Base-by-base conservation (phyloP, 192 early-diverging fungal species). In the Coemansia sp. region DNA sequence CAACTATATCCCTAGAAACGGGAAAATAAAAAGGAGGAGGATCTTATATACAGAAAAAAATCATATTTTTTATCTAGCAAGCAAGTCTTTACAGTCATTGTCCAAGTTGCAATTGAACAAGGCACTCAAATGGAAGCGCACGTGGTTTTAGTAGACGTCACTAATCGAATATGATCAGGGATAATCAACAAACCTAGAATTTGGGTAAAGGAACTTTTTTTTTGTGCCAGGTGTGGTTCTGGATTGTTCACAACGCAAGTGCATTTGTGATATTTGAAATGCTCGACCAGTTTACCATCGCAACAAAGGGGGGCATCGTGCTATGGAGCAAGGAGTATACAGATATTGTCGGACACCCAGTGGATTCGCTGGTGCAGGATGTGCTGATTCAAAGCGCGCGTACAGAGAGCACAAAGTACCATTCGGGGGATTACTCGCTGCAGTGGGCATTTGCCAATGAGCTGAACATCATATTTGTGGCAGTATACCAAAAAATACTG, bases 251-350 rank as follows among this genome's bases (percentile, higher is more conserved):
- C 18, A 52, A 10, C 50, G 1, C 16, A 52, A 52, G 25, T 8
- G 9, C 4, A 52, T 22, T 24, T 38, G 25, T n/a, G 18, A 5
- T 30, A 27, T 68, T 34, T 31, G 44, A 7, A 24, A 97, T 97
- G 95, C 85, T 97, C 21, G 95, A 97, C 74, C 73, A 86, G 30
- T 92, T 93, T 61, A 85, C 88, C 0, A 86, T 94, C 56, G 73
- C 93, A 7, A 95, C 93, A 27, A 92, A 88, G 66, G 92, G 92
- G 41, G 95, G 95, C 16, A 78, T 93, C 28, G 90, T 95, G 22
- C 85, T 97, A 24, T 97, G 92, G 92, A 83, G 87, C 38, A 88
- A 88, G 59, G 78, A 83, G 9, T 94, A 89, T 61, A 63, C 89
- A 6, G 68, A 83, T 6, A 58, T 87, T 16, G 60, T 64, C 2